Evolutionary conservation across 192 early-diverging fungal genomes (phyloP), one percentile per base, ranked within the genome.

Genomic region (Chytriomyces sp.): DNA sequence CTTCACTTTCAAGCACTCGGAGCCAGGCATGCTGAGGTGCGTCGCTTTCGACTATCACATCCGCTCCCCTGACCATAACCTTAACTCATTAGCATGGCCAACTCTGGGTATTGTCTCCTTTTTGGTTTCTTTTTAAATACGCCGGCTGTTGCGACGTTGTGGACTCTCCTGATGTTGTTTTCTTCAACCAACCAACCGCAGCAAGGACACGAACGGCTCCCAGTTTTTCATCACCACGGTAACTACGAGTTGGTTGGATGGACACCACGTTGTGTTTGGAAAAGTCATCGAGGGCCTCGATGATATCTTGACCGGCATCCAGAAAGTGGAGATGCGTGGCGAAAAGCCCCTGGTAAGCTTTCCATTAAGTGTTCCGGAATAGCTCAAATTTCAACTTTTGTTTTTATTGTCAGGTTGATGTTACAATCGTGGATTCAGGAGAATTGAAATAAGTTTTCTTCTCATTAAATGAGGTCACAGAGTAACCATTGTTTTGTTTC

Each of bases 211-310:
- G 5, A 90, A 90, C 70, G 88, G 87, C 0, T 87, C 85, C 0
- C 89, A 90, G 72, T 80, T 83, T 53, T 83, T 83, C 53, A 81
- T 80, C 59, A 82, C 81, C 0, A 77, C 77, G 2, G 72, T 77
- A 10, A 39, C 26, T 28, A 82, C 81, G 1, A 7, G 17, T n/a
- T 75, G 72, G 72, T 62, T 81, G 25, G 77, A 88, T 67, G 84
- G 84, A 1, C 78, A 83, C 60, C 89, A 91, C 77, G 89, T 91
- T 0, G 84, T 91, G 10, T 91, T 91, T 81, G 90, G 89, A 26
- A 75, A 81, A 25, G 84, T 89, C 7, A 49, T 86, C 4, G 73
- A 87, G 59, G 89, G 89, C 1, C 36, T 87, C 73, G 79, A 87
- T 25, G 80, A 85, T 3, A 70, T 91, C n/a, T 52, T 89, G 67